These are phyloP conservation scores for Paraconiothyrium brasiliense DNA, from an alignment of 2,329 filamentous ascomycete genomes.

Conservation along the genomic window DNA sequence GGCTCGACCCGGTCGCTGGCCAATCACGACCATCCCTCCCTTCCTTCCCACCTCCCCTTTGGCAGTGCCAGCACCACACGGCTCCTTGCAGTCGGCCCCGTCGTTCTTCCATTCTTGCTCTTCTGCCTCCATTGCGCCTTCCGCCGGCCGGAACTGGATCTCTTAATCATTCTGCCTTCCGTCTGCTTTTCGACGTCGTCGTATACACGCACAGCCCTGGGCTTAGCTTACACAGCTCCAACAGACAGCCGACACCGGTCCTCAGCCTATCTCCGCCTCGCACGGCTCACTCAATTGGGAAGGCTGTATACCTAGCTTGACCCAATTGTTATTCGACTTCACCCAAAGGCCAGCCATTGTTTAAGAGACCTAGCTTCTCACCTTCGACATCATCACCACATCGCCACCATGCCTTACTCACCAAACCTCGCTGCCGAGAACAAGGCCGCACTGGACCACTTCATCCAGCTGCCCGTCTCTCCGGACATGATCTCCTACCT, in stretches of 20 bases:
- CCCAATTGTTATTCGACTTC: constrained; percentile 19
- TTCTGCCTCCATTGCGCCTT: constrained; percentile 29
- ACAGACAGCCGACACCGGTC: constrained; percentile 36
- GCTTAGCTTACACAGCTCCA: constrained; percentile 45
- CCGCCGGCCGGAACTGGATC: constrained; percentile 44
- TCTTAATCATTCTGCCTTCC: constrained; percentile 36
- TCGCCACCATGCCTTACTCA: constrained; percentile 56
- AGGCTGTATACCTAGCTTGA: constrained; percentile 29
- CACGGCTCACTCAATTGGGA: constrained; percentile 36
- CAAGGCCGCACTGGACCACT: constrained; percentile 79
- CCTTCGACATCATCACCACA: constrained; percentile 23
- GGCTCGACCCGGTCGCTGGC: constrained; percentile 32
- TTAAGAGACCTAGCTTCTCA: constrained; percentile 29
- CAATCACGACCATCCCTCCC: constrained; percentile 23
- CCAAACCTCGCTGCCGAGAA: constrained; percentile 62
- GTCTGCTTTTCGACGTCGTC: constrained; percentile 40
- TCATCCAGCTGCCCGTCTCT: constrained; percentile 79
- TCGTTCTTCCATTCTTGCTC: constrained; percentile 24
- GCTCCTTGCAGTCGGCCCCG: constrained; percentile 31
- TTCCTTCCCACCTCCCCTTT: constrained; percentile 17
- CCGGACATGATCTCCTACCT: constrained; percentile 81
- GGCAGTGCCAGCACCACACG: constrained; percentile 38
- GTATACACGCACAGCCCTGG: constrained; percentile 37
- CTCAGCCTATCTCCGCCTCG: constrained; percentile 37
- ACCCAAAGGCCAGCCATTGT: constrained; percentile 23